Base-by-base conservation (phyloP, 1,139 yeast genomes). In the Spathaspora sp. region DNA sequence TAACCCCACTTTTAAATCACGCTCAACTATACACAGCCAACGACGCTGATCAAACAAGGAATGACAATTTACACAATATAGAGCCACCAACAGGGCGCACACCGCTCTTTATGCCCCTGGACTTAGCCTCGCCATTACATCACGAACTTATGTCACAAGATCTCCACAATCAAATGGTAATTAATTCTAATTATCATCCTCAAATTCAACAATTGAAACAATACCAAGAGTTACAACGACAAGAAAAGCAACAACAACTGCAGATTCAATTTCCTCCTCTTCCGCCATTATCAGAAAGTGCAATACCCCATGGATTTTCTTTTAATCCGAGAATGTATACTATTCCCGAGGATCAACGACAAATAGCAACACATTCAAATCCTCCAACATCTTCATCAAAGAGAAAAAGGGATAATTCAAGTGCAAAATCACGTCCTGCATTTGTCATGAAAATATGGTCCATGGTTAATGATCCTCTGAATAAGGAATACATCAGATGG, bases 371-470 rank as follows among this genome's bases (percentile, higher is more conserved):
- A n/a, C 45, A 20, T 41, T 26, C 40, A 29, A 38, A 38, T 23
- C 45, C 43, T 34, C 43, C 43, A 13, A 44, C 20, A 16, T 16
- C 29, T 20, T 24, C 37, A 17, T 38, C 52, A 6, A 67, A 60
- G 49, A 60, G 63, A 44, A 65, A 64, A 43, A 71, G 72, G 50
- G 78, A 73, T 36, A 52, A 56, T 3, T 52, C 57, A 11, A 70
- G 67, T 1, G 72, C 77, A 8, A 72, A 73, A 49, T 57, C 76
- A 1, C 58, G 90, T 46, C 96, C 97, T 1, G 95, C 96, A 0
- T 93, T 93, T 68, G 96, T 93, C 5, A 81, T 85, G 74, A 93
- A 93, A 63, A 72, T 93, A 29, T 93, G 98, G 98, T 80, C 86
- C 31, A 93, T 93, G 97, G 91, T 93, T 10, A 90, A 90, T 62